A percentile compares a stretch with the other conserved stretches of the same genome.
Evolutionary conservation across 78 protist species (phyloP).

Genomic region (Anaeramoeba flamelloides): DNA sequence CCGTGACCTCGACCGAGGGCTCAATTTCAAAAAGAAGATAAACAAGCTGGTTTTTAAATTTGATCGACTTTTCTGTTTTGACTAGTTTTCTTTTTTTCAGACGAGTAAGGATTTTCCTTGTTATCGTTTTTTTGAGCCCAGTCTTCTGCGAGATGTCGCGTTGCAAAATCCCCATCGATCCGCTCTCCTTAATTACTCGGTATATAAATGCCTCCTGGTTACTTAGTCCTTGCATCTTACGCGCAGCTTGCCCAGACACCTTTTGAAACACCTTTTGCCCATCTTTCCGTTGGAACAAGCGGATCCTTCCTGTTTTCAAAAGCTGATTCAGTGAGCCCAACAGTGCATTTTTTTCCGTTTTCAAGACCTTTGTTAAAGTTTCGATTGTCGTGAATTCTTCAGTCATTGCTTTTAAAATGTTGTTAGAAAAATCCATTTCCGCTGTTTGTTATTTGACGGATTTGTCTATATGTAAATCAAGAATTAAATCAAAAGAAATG

Average conservation of each 20-base stretch:
- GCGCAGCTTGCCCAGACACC: not conserved
- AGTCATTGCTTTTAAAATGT: too few species aligned
- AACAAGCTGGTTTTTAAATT: not conserved
- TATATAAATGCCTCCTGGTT: not conserved
- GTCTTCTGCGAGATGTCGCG: not conserved
- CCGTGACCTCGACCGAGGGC: not conserved
- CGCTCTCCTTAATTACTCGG: not conserved
- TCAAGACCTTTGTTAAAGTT: too few species aligned
- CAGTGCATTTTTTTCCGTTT: too few species aligned
- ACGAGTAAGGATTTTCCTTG: not conserved
- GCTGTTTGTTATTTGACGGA: too few species aligned
- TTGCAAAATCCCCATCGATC: not conserved
- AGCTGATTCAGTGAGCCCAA: not conserved
- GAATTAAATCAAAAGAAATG: too few species aligned
- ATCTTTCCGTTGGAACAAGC: not conserved
- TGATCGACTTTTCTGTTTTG: not conserved
- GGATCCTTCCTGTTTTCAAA: not conserved
- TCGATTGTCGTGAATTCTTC: too few species aligned
- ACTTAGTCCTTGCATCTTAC: not conserved
- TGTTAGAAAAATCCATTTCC: too few species aligned
- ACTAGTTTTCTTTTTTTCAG: not conserved
- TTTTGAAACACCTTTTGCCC: too few species aligned
- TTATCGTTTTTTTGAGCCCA: not conserved
- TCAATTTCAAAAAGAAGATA: not conserved
- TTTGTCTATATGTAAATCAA: too few species aligned